A percentile compares a stretch with the other conserved stretches of the same genome.
These are phyloP conservation scores for Hapsidospora chrysogenum DNA, from an alignment of 495 filamentous ascomycete species.

Conservation along the genomic window DNA sequence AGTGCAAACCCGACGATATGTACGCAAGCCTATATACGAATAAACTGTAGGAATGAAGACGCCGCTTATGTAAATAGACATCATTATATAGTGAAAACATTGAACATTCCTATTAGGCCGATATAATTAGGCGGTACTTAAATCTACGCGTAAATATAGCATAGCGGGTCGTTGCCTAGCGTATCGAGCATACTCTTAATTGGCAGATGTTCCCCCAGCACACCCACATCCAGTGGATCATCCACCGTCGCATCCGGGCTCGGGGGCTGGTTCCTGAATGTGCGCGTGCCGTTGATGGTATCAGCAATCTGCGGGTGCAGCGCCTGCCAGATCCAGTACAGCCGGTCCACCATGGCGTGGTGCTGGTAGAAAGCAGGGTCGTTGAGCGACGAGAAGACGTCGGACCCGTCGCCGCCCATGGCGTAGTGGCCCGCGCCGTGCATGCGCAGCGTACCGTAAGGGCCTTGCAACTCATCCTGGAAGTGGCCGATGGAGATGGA, in stretches of 20 bases:
- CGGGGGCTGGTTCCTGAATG: conserved; percentile 11
- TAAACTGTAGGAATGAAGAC: no score
- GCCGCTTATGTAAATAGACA: no score
- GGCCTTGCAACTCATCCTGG: conserved; percentile 21
- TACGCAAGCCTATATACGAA: no score
- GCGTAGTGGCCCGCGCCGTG: conserved; percentile 23
- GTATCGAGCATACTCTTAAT: conserved; percentile 10
- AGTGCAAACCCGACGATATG: no score
- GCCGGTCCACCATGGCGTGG: conserved; percentile 51
- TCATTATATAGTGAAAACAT: no score
- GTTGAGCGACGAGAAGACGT: conserved; percentile 43
- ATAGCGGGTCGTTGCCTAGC: conserved; percentile 14
- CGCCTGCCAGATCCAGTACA: conserved; percentile 59
- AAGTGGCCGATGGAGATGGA: conserved; percentile 16
- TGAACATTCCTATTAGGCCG: no score
- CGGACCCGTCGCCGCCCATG: conserved; percentile 21
- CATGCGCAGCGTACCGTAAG: conserved; percentile 18
- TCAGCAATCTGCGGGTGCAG: conserved; percentile 18
- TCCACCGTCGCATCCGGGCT: conserved; percentile 17
- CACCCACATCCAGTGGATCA: conserved; percentile 5
- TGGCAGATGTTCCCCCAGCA: neutral
- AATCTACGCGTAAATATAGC: conserved; percentile 22
- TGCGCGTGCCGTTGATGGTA: conserved; percentile 24
- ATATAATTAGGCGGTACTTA: no score
- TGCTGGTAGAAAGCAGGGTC: conserved; percentile 59